Conservation (phyloP, 495 filamentous ascomycete genomes). For the Penicillium bovifimosum region DNA sequence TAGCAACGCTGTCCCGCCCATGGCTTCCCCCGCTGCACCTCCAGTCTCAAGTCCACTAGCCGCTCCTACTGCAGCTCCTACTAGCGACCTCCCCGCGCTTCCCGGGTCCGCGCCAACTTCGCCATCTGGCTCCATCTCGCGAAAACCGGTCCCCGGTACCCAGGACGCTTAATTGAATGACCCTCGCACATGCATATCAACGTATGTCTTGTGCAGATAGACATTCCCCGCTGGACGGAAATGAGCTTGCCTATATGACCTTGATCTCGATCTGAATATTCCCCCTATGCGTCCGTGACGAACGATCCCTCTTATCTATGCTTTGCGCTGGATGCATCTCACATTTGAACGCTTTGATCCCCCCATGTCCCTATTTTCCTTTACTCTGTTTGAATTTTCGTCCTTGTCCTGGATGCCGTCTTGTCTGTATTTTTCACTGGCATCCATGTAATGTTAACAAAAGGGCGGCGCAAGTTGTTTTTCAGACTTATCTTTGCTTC, state of each 20-base stretch:
- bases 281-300: constrained; percentile 20
- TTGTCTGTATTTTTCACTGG: constrained; percentile 4
- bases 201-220: constrained; percentile 1
- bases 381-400: background rate
- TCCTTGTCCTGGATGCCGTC: background rate
- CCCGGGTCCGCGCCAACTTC: constrained; percentile 16
- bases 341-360: constrained; percentile 3
- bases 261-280: constrained; percentile 8
- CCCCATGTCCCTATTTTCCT: background rate
- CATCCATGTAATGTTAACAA: constrained; percentile 2
- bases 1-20: constrained; percentile 38
- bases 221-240: constrained; percentile 22
- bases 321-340: constrained; percentile 1
- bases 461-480: background rate
- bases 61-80: constrained; percentile 33
- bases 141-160: constrained; percentile 27
- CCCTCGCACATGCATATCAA: background rate
- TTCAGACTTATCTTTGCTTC: background rate
- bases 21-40: constrained; percentile 41
- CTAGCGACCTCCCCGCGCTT: constrained; percentile 28
- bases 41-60: constrained; percentile 43
- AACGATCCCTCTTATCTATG: constrained; percentile 9
- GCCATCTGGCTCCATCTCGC: constrained; percentile 16
- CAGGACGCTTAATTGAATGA: constrained; percentile 11
- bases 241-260: constrained; percentile 14